Conservation (phyloP, 2,329 filamentous ascomycete species). For the Neoscytalidium dimidiatum region DNA sequence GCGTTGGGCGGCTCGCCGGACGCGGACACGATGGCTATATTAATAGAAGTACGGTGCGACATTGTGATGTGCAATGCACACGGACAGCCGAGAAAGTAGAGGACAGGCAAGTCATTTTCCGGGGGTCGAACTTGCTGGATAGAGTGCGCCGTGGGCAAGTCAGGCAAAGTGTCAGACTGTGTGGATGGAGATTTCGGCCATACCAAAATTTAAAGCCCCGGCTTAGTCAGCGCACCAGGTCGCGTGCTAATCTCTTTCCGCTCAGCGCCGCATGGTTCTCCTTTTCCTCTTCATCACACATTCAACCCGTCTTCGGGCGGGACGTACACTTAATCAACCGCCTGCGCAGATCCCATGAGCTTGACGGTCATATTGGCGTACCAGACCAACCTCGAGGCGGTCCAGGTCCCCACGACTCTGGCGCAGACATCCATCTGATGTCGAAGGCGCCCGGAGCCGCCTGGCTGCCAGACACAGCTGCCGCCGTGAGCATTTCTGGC, state of each 20-base stretch:
- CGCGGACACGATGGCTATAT: neutral
- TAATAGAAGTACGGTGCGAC: neutral
- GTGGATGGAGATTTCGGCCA: neutral
- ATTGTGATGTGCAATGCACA: constrained; percentile 11
- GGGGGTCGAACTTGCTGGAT: neutral
- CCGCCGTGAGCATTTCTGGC: constrained; percentile 10
- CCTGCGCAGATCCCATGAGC: constrained; percentile 36
- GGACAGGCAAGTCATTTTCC: neutral
- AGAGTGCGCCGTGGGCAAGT: no score
- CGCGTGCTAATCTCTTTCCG: constrained; percentile 1
- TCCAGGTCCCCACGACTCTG: constrained; percentile 11
- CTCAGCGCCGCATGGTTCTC: neutral
- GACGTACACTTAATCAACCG: constrained; percentile 49
- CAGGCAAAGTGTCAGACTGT: no score
- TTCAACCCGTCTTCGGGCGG: constrained; percentile 34
- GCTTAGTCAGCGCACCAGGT: constrained; percentile 17
- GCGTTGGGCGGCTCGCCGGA: neutral
- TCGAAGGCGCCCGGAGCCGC: constrained; percentile 36
- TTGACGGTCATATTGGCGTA: constrained; percentile 50
- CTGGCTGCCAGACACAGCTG: constrained; percentile 39
- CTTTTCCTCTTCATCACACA: constrained; percentile 35
- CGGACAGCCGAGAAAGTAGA: neutral
- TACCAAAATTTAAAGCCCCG: neutral
- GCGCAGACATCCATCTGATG: neutral
- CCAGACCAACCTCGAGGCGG: constrained; percentile 35